phyloP scores from a whole-genome alignment of 106 monocot species.

The Acorus calamus region DNA sequence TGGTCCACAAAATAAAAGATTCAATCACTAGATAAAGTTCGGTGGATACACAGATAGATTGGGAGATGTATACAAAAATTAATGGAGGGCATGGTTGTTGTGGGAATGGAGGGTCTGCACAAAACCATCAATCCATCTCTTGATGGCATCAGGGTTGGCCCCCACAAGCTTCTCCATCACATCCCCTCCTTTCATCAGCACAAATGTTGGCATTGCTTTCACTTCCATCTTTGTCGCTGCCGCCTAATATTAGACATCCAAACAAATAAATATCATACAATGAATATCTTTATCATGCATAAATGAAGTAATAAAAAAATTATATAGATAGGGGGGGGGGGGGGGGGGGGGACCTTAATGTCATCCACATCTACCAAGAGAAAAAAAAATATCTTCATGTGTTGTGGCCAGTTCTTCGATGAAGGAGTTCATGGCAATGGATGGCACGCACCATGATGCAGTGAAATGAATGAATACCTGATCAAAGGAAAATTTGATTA shows the following conservation, averaged over 20 bases:
- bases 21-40: too few species aligned
- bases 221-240: slow-evolving; percentile 66
- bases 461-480: slow-evolving; percentile 74
- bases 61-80: too few species aligned
- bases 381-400: slow-evolving; percentile 43
- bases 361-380: slow-evolving; percentile 80
- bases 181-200: slow-evolving; percentile 44
- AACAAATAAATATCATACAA: neutral
- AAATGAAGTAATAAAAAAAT: neutral
- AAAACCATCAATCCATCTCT: slow-evolving; percentile 43
- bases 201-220: slow-evolving; percentile 90
- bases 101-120: neutral
- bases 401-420: slow-evolving; percentile 54
- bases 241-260: slow-evolving; percentile 17
- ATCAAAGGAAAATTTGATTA: neutral
- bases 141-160: slow-evolving; percentile 75
- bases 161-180: slow-evolving; percentile 49
- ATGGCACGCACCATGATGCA: slow-evolving; percentile 85
- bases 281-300: neutral
- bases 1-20: too few species aligned
- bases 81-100: too few species aligned
- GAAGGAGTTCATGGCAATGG: slow-evolving; percentile 69
- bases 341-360: slow-evolving; percentile 43
- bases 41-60: too few species aligned
- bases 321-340: neutral